Evolutionary conservation across 208 protist genomes (phyloP), one percentile per base, ranked within the genome.

Genomic region (Giardia duodenalis): DNA sequence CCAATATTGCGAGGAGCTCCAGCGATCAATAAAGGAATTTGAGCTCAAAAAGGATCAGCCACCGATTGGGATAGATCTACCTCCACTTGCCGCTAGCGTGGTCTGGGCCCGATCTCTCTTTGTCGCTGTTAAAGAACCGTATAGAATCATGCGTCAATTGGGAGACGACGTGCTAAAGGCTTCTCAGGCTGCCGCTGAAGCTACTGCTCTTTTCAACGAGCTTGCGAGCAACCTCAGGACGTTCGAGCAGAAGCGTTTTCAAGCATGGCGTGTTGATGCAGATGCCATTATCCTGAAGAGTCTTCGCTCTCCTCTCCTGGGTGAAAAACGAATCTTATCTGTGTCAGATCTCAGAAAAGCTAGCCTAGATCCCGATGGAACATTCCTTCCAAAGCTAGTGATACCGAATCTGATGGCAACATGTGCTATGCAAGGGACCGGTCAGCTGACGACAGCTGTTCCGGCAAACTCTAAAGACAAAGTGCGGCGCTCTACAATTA

Each of bases 11-110:
- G 95, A 94, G 47, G 97, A 98, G 94, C 92, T 98, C 1, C 95
- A 97, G 88, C 95, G 96, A 47, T 96, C 98, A 39, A 95, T 97
- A 86, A 89, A 92, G 87, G 97, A 98, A 47, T 99, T 99, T 94
- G 46, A 96, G 0, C 93, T 95, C 47, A 93, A 98, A 91, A 92
- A 95, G 39, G 94, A 96, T 45, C 93, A 95, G 92, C 98, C 98
- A 43, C 98, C 98, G 45, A 94, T 97, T 2, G 96, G 96, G 2
- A 98, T 98, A 94, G 98, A 98, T 94, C 96, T 98, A 94, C 98
- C 98, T 22, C 97, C 97, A 19, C 95, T 98, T n/a, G 97, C 98
- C 0, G 98, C 97, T 43, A 93, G 97, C 45, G 97, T 98, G 90
- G 46, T 92, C 43, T 99, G 97, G 98, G 97, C 97, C 89, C 96